Evolutionary conservation across 1,284 basidiomycete genomes (phyloP), one percentile per base, ranked within the genome.

Genomic region (Pyrrhoderma noxium): DNA sequence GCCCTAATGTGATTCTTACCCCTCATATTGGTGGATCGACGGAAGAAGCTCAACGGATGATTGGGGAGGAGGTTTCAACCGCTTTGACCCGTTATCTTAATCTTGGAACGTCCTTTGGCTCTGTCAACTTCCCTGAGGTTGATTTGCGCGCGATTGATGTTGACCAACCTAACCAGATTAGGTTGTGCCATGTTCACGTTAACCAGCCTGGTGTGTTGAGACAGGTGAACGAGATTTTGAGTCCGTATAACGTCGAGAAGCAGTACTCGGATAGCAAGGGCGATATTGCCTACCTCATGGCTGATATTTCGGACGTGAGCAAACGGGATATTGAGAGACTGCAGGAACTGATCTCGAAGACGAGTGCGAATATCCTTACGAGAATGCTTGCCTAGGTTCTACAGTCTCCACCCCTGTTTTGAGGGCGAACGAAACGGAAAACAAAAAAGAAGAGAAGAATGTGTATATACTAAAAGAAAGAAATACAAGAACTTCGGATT

Each of bases 51-150:
- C 96, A 99, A 70, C 80, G 85, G 45, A 93, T 95, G 80, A 99
- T 99, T 59, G 96, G 96, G 27, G 85, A 91, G 58, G 96, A 99
- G 69, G 96, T 99, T 40, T 83, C 91, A 11, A 77, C 79, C 39
- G 85, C 93, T 2, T 72, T 99, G 48, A 76, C 79, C 34, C 85
- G 93, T 55, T 99, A 97, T 72, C 83, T 99, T 65, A 90, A 87
- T 71, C 93, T 85, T 65, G 96, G 96, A 51, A 86, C 91, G 16
- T 89, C 91, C 4, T 61, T 93, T 49, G 93, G 93, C 44, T 83
- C 93, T 1, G 95, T 99, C 76, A 98, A 99, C 75, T 98, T 99
- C 82, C 95, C 95, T 55, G 96, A 99, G 72, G 95, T 99, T 62
- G 91, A 95, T 71, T 76, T 99, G 38, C 89, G 95, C 55, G 82